Conservation (phyloP, 805 yeast species). For the Metschnikowia koreensis region DNA sequence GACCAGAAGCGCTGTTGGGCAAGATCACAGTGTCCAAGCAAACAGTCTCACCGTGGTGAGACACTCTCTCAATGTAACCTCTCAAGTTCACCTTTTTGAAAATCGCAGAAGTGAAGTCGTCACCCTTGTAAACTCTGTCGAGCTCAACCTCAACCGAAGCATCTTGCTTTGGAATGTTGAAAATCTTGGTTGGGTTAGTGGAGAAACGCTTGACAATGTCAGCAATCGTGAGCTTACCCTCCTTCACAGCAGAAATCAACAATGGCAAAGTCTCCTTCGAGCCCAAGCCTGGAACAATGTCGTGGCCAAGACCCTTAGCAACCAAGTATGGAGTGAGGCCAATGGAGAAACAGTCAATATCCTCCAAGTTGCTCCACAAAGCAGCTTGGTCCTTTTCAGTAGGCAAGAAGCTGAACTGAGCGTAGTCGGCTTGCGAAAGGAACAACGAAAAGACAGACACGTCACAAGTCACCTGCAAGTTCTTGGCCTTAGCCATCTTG, state of each 20-base stretch:
- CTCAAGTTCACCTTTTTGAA: conserved; percentile 52
- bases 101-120: conserved; percentile 29
- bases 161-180: conserved; percentile 78
- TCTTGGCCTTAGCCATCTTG: conserved; percentile 79
- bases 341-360: conserved; percentile 82
- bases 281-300: conserved; percentile 70
- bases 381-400: conserved; percentile 75
- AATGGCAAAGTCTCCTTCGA: conserved; percentile 79
- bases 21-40: conserved; percentile 80
- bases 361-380: conserved; percentile 71
- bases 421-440: conserved; percentile 67
- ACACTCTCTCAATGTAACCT: conserved; percentile 89
- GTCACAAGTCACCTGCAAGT: conserved; percentile 83
- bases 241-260: conserved; percentile 74
- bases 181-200: conserved; percentile 77
- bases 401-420: conserved; percentile 73
- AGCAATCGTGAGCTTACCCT: conserved; percentile 65
- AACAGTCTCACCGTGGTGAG: conserved; percentile 72
- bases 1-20: conserved; percentile 55
- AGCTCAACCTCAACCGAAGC: conserved; percentile 78
- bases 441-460: conserved; percentile 79
- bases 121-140: conserved; percentile 52
- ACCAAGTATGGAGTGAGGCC: conserved; percentile 76
- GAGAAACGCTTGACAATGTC: conserved; percentile 75
- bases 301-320: conserved; percentile 61